phyloP scores from a whole-genome alignment of 352 stramenopile genomes.

The Globisporangium sylvaticum region DNA sequence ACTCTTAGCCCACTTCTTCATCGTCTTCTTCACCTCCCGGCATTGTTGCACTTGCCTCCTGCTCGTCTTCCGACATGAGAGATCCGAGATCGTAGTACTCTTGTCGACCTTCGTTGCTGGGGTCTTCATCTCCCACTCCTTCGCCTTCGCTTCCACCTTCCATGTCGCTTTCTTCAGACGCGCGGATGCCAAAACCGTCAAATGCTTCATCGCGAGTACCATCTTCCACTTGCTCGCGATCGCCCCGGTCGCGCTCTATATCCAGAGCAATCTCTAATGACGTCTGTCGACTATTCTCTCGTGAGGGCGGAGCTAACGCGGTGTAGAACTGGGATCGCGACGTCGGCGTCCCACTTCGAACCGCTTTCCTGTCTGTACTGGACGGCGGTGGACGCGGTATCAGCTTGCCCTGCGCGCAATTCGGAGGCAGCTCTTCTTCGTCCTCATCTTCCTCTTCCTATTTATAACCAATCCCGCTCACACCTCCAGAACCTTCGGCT shows the following conservation, averaged over 20 bases:
- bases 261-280: neutral
- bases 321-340: conserved; percentile 21
- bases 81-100: neutral
- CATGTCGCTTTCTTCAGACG: neutral
- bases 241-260: neutral
- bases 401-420: conserved; percentile 32
- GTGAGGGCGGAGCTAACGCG: neutral
- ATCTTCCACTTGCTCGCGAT: neutral
- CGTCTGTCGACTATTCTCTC: neutral
- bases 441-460: conserved; percentile 8
- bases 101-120: neutral
- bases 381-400: conserved; percentile 28
- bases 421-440: conserved; percentile 21
- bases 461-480: neutral
- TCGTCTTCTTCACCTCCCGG: neutral
- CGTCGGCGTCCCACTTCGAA: conserved; percentile 3
- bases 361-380: neutral
- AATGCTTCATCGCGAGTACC: neutral
- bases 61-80: neutral
- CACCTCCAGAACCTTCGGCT: neutral
- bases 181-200: neutral
- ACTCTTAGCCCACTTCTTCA: neutral
- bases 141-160: neutral
- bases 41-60: neutral
- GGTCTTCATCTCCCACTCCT: neutral